Conservation (phyloP, 768 basidiomycete genomes). For the Daedaleopsis sinensis region DNA sequence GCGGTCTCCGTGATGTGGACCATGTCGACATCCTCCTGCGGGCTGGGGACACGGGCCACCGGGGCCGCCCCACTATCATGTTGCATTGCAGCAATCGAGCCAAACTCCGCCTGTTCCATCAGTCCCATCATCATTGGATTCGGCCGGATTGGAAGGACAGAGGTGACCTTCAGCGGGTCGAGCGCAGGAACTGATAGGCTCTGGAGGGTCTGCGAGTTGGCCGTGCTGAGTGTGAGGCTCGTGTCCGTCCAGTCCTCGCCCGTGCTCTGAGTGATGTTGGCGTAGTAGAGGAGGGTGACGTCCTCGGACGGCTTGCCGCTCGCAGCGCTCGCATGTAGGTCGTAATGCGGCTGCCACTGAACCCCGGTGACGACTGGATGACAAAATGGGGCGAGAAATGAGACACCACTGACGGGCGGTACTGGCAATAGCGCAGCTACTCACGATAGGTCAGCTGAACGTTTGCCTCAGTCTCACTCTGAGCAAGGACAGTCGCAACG, state of each 20-base stretch:
- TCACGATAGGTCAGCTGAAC: slow-evolving; percentile 57
- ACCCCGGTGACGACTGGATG: slow-evolving; percentile 62
- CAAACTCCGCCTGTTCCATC: too few relatives aligned
- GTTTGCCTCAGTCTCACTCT: slow-evolving; percentile 28
- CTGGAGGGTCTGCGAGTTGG: slow-evolving; percentile 39
- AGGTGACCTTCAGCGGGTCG: background rate
- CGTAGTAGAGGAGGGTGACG: slow-evolving; percentile 47
- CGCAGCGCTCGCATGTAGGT: slow-evolving; percentile 52
- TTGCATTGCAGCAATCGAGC: too few relatives aligned
- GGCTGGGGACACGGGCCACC: background rate
- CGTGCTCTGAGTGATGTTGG: slow-evolving; percentile 53
- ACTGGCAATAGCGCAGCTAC: slow-evolving; percentile 16
- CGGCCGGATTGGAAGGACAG: background rate
- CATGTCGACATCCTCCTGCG: background rate
- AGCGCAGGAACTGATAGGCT: slow-evolving; percentile 21
- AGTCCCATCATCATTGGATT: background rate
- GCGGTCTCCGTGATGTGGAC: too few relatives aligned
- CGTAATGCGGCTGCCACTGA: slow-evolving; percentile 58
- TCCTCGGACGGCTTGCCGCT: background rate
- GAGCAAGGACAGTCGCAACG: slow-evolving; percentile 3
- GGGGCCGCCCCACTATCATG: too few relatives aligned
- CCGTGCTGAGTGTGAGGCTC: slow-evolving; percentile 55
- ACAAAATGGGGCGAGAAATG: too few relatives aligned
- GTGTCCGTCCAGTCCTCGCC: slow-evolving; percentile 64
- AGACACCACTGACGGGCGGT: too few relatives aligned